Base-by-base conservation (phyloP, 2,329 filamentous ascomycete species). In the Endocalyx cinctus region DNA sequence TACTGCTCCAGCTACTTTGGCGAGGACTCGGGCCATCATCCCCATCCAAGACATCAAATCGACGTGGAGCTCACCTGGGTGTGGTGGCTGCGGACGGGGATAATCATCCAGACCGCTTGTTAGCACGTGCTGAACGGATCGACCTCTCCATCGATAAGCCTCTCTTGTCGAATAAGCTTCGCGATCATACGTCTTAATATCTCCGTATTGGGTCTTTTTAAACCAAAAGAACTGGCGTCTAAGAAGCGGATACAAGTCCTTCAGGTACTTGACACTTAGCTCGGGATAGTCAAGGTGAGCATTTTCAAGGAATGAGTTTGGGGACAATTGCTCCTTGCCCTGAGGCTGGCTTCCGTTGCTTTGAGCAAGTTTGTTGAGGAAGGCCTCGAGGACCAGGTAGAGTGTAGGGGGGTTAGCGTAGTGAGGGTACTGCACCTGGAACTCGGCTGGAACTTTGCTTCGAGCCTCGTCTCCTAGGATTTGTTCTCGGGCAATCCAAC, bases 21-120 rank as follows among this genome's bases (percentile, higher is more conserved):
- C 74, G 34, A 98, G 76, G n/a, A 84, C 83, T 45, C 83, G 80
- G 25, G 86, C 83, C 87, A 96, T 94, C 67, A 96, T 78, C n/a
- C 90, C 92, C 64, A 98, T 84, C 92, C 92, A 98, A 33, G 86
- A 86, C 59, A 98, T 84, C 34, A 97, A 72, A 61, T 98, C 92
- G 18, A 94, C 82, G 58, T 98, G 90, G 31, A 98, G 74, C 75
- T 98, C 92, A 51, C 87, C 90, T 0, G 92, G 90, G 58, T 96
- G 89, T 17, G 92, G 92, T 11, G 92, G 89, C 60, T 94, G 87
- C 7, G 92, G 75, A 30, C 92, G 86, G 31, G 92, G 92, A 56
- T 97, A 98, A 64, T 98, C 92, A 52, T 98, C 92, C 2, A 98
- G 76, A 3, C 92, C 92, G 33, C 88, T 95, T 5, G 92, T 94